Conservation (phyloP, 345 rosid genomes). For the Populus alba region DNA sequence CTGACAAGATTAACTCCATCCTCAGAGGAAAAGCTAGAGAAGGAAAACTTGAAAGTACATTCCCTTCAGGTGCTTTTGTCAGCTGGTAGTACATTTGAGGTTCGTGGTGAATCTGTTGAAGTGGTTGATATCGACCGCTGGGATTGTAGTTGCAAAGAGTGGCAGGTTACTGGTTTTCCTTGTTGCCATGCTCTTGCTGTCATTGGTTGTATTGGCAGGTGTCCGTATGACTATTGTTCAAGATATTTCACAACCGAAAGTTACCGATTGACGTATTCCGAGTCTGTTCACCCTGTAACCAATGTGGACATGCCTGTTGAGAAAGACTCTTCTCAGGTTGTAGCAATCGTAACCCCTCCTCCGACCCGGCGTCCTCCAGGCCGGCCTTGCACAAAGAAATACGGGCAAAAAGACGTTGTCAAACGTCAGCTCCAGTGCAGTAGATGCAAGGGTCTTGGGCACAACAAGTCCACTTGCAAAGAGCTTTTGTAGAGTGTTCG, state of each 20-base stretch:
- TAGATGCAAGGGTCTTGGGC: slow-evolving; percentile 94
- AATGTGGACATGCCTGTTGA: slow-evolving; percentile 39
- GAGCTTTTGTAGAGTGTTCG: slow-evolving; percentile 43
- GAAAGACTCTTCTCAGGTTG: slow-evolving; percentile 47
- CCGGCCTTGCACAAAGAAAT: slow-evolving; percentile 70
- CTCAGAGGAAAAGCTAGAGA: slow-evolving; percentile 72
- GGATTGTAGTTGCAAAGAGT: slow-evolving; percentile 87
- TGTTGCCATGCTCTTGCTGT: slow-evolving; percentile 79
- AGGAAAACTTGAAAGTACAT: slow-evolving; percentile 50
- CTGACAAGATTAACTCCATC: slow-evolving; percentile 65
- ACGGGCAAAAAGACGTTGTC: slow-evolving; percentile 54
- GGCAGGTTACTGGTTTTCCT: slow-evolving; percentile 83
- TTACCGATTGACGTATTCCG: slow-evolving; percentile 65
- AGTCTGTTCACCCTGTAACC: slow-evolving; percentile 68
- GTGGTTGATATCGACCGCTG: slow-evolving; percentile 62
- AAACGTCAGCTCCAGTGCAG: slow-evolving; percentile 96
- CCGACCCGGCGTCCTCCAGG: slow-evolving; percentile 83
- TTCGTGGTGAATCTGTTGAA: slow-evolving; percentile 72
- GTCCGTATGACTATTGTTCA: slow-evolving; percentile 67
- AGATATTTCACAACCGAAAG: slow-evolving; percentile 67
- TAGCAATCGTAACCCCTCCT: slow-evolving; percentile 81
- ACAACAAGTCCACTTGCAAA: slow-evolving; percentile 97
- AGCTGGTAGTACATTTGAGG: slow-evolving; percentile 73
- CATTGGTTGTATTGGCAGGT: slow-evolving; percentile 49
- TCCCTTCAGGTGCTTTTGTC: slow-evolving; percentile 53